Base-by-base conservation (phyloP, 106 monocot genomes). In the Acanthochlamys bracteata region DNA sequence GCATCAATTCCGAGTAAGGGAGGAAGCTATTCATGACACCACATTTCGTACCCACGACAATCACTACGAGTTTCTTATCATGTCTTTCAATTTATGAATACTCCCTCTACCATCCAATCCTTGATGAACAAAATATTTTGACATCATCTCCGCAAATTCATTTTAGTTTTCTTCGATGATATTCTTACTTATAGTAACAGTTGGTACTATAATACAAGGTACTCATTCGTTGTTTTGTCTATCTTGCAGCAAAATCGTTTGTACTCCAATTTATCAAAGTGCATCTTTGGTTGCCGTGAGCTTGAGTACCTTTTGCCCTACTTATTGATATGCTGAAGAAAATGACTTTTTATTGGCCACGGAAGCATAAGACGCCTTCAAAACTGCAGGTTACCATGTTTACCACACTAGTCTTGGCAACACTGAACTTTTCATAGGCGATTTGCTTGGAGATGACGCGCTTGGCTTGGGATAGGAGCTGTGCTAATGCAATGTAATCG, bases 1-100 rank as follows among this genome's bases (percentile, higher is more conserved):
- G 20, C 71, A 71, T 46, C 62, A 71, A 17, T 41, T 71, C 0
- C 41, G 20, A 20, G 33, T 71, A 3, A 10, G 33, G 0, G 7
- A n/a, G 9, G 7, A 21, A 0, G 62, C 49, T 16, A 41, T 62
- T 0, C 15, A 33, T 4, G 62, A 71, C 10, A 61, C 61, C 0
- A 0, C 71, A 0, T 69, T 69, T 20, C 13, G 43, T 15, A 10
- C 51, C 20, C 0, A 55, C 17, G 21, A 59, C 0, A 43, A 57
- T 0, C 47, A 65, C 25, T 63, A 43, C 11, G 63, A 63, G 17
- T 63, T 41, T 19, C 3, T 41, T 0, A 42, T 63, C 1, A 63
- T 63, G 63, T 21, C 42, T 1, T 63, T 63, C 20, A 20, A 42
- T 8, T 20, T 63, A 2, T 42, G 0, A 42, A 63, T 42, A 42